A percentile compares a stretch with the other conserved stretches of the same genome.
Evolutionary conservation across 176 grass and related monocot genomes (phyloP).

Genomic region (Juncus inflexus): DNA sequence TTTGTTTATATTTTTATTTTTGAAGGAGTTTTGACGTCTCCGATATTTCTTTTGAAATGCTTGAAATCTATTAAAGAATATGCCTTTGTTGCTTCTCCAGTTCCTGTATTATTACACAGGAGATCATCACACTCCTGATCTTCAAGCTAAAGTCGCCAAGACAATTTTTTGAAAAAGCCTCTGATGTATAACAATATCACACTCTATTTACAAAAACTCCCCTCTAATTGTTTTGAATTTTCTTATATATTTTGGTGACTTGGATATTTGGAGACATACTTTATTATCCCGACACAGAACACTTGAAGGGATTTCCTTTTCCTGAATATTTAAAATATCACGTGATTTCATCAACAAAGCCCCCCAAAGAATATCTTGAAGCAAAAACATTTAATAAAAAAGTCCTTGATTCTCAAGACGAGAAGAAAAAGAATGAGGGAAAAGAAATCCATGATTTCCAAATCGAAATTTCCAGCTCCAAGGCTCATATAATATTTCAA

Average conservation of each 20-base stretch:
- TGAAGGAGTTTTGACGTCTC: conserved; percentile 90
- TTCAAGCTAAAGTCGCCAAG: too few species aligned
- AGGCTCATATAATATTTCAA: conserved; percentile 36
- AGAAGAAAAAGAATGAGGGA: conserved; percentile 51
- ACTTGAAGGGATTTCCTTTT: conserved; percentile 79
- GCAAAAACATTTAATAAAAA: conserved; percentile 52
- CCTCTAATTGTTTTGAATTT: background rate
- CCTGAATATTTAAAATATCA: conserved; percentile 68
- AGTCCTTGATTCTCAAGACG: conserved; percentile 21
- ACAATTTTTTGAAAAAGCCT: too few species aligned
- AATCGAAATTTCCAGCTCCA: conserved; percentile 45
- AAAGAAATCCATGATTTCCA: conserved; percentile 67
- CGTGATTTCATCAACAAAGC: conserved; percentile 85
- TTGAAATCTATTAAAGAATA: conserved; percentile 92
- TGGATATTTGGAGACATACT: conserved; percentile 79
- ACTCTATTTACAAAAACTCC: background rate
- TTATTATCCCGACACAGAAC: conserved; percentile 79
- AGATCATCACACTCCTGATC: conserved; percentile 86
- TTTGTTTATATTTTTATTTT: conserved; percentile 32
- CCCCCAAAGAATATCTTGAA: conserved; percentile 88
- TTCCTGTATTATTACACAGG: conserved; percentile 98
- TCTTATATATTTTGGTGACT: conserved; percentile 79
- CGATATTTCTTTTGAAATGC: conserved; percentile 77
- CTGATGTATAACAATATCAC: background rate
- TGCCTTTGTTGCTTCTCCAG: conserved; percentile 90